Evolutionary conservation across 768 basidiomycete species (phyloP).

Genomic region (Termitomyces sp.): DNA sequence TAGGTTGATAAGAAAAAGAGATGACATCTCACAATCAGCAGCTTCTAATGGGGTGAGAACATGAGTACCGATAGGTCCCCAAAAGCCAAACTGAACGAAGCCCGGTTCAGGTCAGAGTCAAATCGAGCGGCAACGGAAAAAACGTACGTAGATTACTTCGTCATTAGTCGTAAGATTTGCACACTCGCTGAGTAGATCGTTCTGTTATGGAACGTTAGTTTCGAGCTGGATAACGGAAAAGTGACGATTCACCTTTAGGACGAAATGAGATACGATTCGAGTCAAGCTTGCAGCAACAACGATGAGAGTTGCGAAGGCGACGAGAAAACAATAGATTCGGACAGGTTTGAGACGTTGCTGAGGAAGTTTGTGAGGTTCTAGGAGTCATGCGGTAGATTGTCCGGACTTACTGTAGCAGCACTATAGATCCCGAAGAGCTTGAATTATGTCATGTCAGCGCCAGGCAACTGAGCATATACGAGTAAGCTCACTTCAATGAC

Average conservation of each 20-base stretch:
- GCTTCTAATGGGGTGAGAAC: slow-evolving; percentile 35
- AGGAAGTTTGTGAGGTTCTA: background rate
- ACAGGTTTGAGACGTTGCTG: slow-evolving; percentile 54
- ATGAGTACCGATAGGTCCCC: slow-evolving; percentile 36
- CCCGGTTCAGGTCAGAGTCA: background rate
- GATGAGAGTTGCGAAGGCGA: slow-evolving; percentile 40
- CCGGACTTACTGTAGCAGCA: slow-evolving; percentile 41
- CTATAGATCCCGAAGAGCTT: slow-evolving; percentile 47
- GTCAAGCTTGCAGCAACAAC: slow-evolving; percentile 48
- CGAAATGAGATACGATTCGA: slow-evolving; percentile 60
- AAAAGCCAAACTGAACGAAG: slow-evolving; percentile 43
- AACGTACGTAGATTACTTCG: slow-evolving; percentile 31
- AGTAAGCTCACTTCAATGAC: slow-evolving; percentile 37
- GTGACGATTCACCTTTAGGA: slow-evolving; percentile 46
- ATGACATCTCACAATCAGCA: slow-evolving; percentile 32
- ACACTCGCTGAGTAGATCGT: slow-evolving; percentile 56
- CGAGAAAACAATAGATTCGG: slow-evolving; percentile 51
- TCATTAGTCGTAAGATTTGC: slow-evolving; percentile 28
- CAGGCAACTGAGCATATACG: background rate
- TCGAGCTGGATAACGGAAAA: background rate
- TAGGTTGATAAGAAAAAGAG: background rate
- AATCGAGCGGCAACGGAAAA: background rate
- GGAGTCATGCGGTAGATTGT: too few relatives aligned
- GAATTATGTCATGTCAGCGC: slow-evolving; percentile 6
- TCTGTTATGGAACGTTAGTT: slow-evolving; percentile 27